Evolutionary conservation across 1,284 basidiomycete genomes (phyloP).

Genomic region (Abortiporus biennis): DNA sequence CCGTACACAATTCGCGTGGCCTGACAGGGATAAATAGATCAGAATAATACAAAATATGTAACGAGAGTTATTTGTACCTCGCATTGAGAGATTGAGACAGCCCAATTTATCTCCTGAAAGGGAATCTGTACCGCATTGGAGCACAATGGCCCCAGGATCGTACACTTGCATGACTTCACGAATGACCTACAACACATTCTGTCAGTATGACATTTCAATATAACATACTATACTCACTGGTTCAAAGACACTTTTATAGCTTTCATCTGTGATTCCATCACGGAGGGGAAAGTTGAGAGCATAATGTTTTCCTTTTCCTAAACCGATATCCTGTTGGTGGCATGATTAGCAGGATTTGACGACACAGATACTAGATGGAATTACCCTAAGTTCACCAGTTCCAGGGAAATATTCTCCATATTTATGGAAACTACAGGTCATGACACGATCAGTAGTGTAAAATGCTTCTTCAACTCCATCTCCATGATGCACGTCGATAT

Average conservation of each 20-base stretch:
- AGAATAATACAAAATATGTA: not conserved
- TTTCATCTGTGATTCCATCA: slow-evolving; percentile 95
- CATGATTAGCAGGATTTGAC: too few species aligned
- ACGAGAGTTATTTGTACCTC: slow-evolving; percentile 45
- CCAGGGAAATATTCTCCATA: slow-evolving; percentile 99
- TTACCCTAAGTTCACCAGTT: slow-evolving; percentile 88
- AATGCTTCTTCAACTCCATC: slow-evolving; percentile 99
- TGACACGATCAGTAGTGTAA: slow-evolving; percentile 97
- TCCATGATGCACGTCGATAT: slow-evolving; percentile 98
- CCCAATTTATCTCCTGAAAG: slow-evolving; percentile 96
- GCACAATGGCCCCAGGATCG: slow-evolving; percentile 91
- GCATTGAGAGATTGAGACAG: slow-evolving; percentile 95
- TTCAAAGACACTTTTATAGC: slow-evolving; percentile 93
- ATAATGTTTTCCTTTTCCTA: slow-evolving; percentile 90
- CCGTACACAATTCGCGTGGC: slow-evolving; percentile 95
- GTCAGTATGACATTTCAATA: not conserved
- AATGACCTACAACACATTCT: slow-evolving; percentile 65
- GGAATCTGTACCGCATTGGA: slow-evolving; percentile 99
- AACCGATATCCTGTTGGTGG: slow-evolving; percentile 77
- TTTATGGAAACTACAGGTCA: slow-evolving; percentile 99
- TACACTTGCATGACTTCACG: slow-evolving; percentile 94
- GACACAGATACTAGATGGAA: slow-evolving; percentile 22
- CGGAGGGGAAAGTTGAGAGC: slow-evolving; percentile 93
- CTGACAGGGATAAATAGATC: slow-evolving; percentile 29
- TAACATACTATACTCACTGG: slow-evolving; percentile 53